Evolutionary conservation across 139 green algal genomes (phyloP), one percentile per base, ranked within the genome.

Genomic region (Chlorokybus atmophyticus): DNA sequence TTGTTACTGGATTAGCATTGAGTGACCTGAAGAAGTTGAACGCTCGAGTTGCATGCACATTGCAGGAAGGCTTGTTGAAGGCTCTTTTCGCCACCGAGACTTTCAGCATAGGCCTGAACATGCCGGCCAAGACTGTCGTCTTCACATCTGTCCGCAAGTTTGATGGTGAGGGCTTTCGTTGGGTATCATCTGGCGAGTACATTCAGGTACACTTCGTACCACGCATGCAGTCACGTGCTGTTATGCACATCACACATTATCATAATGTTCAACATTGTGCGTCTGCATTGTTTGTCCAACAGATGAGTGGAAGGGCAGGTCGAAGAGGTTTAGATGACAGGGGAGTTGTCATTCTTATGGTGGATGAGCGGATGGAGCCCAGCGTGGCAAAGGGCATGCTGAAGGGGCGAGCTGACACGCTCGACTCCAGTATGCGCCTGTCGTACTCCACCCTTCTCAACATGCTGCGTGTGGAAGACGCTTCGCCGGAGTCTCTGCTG

Each of bases 161-260:
- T 56, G 82, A 92, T 57, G 83, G 83, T 31, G 71, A 53, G n/a
- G 53, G 23, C 30, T 28, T 26, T 47, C 49, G 57, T n/a, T 66
- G 49, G 48, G 29, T 66, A 3, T 52, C 47, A 5, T 26, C 32
- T 26, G 48, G 58, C 1, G 88, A 96, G 71, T 96, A 94, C 80
- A 93, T 94, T 27, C 90, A 96, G 77, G 92, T 94, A 83, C 83
- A 70, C 49, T n/a, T n/a, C n/a, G n/a, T n/a, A n/a, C 6, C 21
- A 41, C 23, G 10, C 10, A 44, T 14, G 35, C 35, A 44, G 35
- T 44, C 35, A 10, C 14, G 10, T 44, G 14, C 14, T 44, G 35
- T 14, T 44, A 44, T 14, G 10, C 14, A 44, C 35, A 14, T 44
- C 10, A 44, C 35, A 44, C 35, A 10, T 10, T 44, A 10, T 44